Base-by-base conservation (phyloP, 164 flowering plant species). In the Magnolia changhungtana region DNA sequence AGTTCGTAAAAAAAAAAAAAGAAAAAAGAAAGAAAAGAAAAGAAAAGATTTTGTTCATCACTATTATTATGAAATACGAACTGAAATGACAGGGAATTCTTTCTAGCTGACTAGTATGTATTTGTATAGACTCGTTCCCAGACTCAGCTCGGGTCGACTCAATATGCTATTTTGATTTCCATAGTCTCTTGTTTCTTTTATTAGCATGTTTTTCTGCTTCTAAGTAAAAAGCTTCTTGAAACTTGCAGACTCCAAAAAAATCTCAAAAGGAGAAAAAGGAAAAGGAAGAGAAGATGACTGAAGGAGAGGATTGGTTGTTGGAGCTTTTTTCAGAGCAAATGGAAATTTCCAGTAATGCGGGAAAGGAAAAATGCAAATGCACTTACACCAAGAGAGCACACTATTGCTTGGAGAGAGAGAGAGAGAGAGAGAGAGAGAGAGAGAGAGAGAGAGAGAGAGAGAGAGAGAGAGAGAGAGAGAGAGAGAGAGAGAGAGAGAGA, bases 211-310 rank as follows among this genome's bases (percentile, higher is more conserved):
- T n/a, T 69, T 55, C 73, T 59, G 63, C 24, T 37, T 37, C 66
- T 8, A 14, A 59, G 65, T 9, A 69, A 75, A 52, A 75, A 75
- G 78, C 78, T 75, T 55, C 73, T 29, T 7, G 65, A 11, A 55
- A 16, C 4, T 58, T 75, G 78, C 29, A 69, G 20, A 69, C 37
- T 21, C 67, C 21, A 27, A 31, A 61, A 37, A 29, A 19, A n/a
- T 52, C 20, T 58, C 10, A 7, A 59, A 21, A 58, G 19, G 24
- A 37, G 58, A 20, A 69, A 29, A 37, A 51, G 65, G 21, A 66
- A 50, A 55, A 58, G 4, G 10, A 37, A 14, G 45, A 37, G 45
- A 37, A 37, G 45, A 37, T 37, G 45, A 37, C 24, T 18, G 64
- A 55, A 69, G 78, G 31, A 31, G 63, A 18, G 23, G 77, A 50